These are phyloP conservation scores for Dujonia santamariae DNA, from an alignment of 1,139 yeast genomes.

Conservation along the genomic window DNA sequence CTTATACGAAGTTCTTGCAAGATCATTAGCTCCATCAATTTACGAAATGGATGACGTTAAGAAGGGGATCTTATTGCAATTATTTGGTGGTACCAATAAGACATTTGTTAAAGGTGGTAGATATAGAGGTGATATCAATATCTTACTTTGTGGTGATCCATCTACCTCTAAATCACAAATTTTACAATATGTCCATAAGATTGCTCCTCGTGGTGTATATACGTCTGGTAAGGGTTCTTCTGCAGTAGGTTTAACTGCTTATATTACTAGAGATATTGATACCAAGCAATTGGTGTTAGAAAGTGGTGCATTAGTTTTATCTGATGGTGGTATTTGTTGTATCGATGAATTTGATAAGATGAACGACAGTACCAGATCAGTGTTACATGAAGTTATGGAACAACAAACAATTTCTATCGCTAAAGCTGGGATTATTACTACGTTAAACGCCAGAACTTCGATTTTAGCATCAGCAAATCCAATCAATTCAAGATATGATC, in stretches of 20 bases:
- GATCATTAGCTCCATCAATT: conserved; percentile 94
- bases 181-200: conserved; percentile 90
- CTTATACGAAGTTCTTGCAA: conserved; percentile 80
- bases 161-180: conserved; percentile 96
- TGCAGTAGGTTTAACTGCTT: conserved; percentile 98
- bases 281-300: conserved; percentile 91
- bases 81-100: conserved; percentile 95
- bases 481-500: conserved; percentile 93
- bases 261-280: conserved; percentile 90
- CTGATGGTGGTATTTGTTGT: conserved; percentile 98
- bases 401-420: conserved; percentile 98
- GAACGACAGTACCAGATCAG: conserved; percentile 93
- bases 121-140: conserved; percentile 92
- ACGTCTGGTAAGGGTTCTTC: conserved; percentile 99
- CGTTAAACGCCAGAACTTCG: conserved; percentile 93
- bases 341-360: conserved; percentile 98
- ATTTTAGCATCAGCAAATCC: conserved; percentile 97
- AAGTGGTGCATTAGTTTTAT: conserved; percentile 92
- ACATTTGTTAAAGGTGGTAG: conserved; percentile 87
- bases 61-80: conserved; percentile 86
- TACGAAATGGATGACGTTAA: conserved; percentile 96
- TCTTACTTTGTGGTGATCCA: conserved; percentile 94
- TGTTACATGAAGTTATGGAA: conserved; percentile 98
- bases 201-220: conserved; percentile 96
- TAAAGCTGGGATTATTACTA: conserved; percentile 96